Conservation (phyloP, 164 flowering plant species). For the Taxillus chinensis region DNA sequence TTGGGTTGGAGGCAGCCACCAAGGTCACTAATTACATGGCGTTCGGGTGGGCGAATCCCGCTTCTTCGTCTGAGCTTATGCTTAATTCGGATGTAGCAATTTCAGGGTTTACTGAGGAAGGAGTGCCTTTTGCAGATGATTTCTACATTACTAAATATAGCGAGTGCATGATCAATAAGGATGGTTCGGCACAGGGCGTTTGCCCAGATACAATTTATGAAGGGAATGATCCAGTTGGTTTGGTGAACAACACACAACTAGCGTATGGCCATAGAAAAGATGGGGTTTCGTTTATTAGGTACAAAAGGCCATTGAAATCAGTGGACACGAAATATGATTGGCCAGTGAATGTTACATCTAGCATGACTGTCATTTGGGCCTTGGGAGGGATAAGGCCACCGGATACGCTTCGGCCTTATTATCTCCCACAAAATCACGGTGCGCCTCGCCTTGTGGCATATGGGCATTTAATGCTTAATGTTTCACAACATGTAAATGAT, state of each 20-base stretch:
- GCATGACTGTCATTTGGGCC: conserved; percentile 89
- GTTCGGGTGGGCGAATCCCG: conserved; percentile 85
- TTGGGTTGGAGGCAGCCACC: conserved; percentile 76
- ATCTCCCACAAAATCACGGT: conserved; percentile 88
- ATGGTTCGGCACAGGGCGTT: conserved; percentile 65
- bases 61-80: conserved; percentile 40
- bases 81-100: conserved; percentile 68
- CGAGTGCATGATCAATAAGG: conserved; percentile 59
- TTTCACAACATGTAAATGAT: conserved; percentile 61
- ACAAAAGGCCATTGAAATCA: conserved; percentile 44
- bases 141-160: conserved; percentile 66
- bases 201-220: conserved; percentile 81
- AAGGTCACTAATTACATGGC: conserved; percentile 64
- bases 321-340: conserved; percentile 60
- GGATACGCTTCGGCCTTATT: conserved; percentile 65
- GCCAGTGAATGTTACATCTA: conserved; percentile 33
- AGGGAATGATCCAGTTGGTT: conserved; percentile 31
- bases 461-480: conserved; percentile 61
- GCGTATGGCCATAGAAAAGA: conserved; percentile 86
- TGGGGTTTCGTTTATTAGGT: conserved; percentile 81
- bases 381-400: conserved; percentile 83
- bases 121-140: conserved; percentile 79
- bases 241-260: conserved; percentile 59
- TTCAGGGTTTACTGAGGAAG: conserved; percentile 76
- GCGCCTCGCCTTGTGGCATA: conserved; percentile 34